phyloP scores from a whole-genome alignment of 2,329 filamentous ascomycete genomes.

The Beauveria scarabaeidicola region DNA sequence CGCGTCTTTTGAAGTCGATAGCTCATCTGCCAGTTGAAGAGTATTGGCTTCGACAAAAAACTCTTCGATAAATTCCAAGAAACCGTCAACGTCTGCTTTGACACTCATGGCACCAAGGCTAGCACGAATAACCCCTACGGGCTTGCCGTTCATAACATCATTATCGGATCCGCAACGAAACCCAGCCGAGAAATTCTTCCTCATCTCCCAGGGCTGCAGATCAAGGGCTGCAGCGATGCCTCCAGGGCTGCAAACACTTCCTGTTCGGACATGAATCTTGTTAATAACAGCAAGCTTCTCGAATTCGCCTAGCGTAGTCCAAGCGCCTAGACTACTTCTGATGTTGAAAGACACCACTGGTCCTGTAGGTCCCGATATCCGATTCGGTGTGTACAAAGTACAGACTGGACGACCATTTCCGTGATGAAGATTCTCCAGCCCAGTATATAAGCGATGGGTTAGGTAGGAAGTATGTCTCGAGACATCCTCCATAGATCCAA shows the following conservation, averaged over 20 bases:
- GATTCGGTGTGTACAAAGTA: constrained; percentile 47
- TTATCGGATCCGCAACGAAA: constrained; percentile 77
- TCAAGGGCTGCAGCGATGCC: constrained; percentile 67
- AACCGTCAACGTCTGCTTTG: constrained; percentile 59
- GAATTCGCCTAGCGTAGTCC: constrained; percentile 74
- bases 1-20: background rate
- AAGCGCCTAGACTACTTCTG: constrained; percentile 56
- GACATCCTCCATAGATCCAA: constrained; percentile 60
- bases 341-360: constrained; percentile 82
- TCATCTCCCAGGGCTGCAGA: constrained; percentile 74
- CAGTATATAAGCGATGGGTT: constrained; percentile 34
- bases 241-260: constrained; percentile 86
- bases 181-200: constrained; percentile 73
- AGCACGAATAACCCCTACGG: constrained; percentile 76
- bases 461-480: constrained; percentile 64
- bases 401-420: constrained; percentile 59
- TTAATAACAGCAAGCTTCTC: constrained; percentile 77
- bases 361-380: constrained; percentile 39
- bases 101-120: constrained; percentile 91
- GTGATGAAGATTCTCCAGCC: constrained; percentile 56
- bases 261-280: constrained; percentile 76
- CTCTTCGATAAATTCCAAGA: constrained; percentile 63
- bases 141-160: constrained; percentile 74
- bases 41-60: constrained; percentile 42
- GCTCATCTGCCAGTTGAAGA: background rate